A percentile compares a stretch with the other conserved stretches of the same genome.
Evolutionary conservation across 2,329 filamentous ascomycete genomes (phyloP).

Genomic region (Ophiostoma himal-ulmi): DNA sequence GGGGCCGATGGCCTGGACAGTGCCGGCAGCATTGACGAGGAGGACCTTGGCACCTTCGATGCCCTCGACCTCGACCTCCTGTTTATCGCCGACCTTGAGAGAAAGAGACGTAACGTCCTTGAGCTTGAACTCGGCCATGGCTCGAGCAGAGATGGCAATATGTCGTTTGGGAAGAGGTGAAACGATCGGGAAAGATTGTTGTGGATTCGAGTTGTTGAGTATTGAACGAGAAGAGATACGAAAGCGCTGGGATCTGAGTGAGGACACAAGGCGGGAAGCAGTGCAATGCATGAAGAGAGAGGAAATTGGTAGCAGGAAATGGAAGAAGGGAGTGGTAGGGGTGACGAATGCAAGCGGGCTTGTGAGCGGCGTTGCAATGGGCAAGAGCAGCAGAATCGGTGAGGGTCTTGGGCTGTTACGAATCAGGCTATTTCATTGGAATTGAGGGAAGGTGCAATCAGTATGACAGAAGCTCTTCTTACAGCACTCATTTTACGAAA

Average conservation of each 20-base stretch:
- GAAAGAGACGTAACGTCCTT: slow-evolving; percentile 70
- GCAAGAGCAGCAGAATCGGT: not conserved
- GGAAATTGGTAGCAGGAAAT: slow-evolving; percentile 16
- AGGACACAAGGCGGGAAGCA: slow-evolving; percentile 17
- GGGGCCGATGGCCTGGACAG: slow-evolving; percentile 71
- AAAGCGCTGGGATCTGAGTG: not conserved
- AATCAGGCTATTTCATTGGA: not conserved
- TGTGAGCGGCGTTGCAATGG: not conserved
- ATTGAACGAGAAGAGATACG: slow-evolving; percentile 22
- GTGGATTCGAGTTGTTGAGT: not conserved
- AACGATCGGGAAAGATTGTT: too few relatives aligned
- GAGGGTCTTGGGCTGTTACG: not conserved
- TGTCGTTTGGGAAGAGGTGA: not conserved
- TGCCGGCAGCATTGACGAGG: slow-evolving; percentile 69
- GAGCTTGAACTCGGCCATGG: slow-evolving; percentile 59
- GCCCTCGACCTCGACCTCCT: slow-evolving; percentile 85
- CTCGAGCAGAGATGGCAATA: slow-evolving; percentile 27
- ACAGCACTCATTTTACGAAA: not conserved
- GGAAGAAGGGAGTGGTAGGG: not conserved
- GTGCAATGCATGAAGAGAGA: slow-evolving; percentile 23
- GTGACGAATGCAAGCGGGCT: not conserved
- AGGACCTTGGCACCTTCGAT: slow-evolving; percentile 81
- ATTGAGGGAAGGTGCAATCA: not conserved
- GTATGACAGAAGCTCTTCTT: not conserved
- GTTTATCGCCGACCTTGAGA: slow-evolving; percentile 74